Base-by-base conservation (phyloP, 805 yeast genomes). In the Saccharomycopsis selenospora region DNA sequence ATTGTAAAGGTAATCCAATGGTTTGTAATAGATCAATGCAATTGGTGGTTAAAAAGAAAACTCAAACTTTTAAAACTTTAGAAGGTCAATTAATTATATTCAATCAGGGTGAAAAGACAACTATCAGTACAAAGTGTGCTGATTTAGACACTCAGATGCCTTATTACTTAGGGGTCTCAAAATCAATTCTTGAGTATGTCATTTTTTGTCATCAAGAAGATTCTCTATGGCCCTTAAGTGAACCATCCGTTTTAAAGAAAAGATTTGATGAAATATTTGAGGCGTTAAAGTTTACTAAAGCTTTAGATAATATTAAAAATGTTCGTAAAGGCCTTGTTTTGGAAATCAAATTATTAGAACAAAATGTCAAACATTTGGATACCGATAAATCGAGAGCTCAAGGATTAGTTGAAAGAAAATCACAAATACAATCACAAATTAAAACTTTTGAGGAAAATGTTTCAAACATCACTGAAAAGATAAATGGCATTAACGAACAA, bases 141-240 rank as follows among this genome's bases (percentile, higher is more conserved):
- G 98, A 91, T 53, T 71, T 93, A 44, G 96, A 93, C 59, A 66
- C 73, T 3, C 83, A 83, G 48, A 81, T 93, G 33, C 97, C 98
- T 1, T 71, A 74, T 22, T 81, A 80, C 54, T 69, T 93, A 48
- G 99, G 99, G 4, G 95, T 90, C 1, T 85, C 96, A 0, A 77
- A 79, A 50, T 85, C 98, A 0, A 79, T 93, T 47, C 66, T 93
- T 45, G 96, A 91, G 56, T 87, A 88, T 61, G 99, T 93, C 38
- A 82, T 91, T 1, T 93, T 93, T 65, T 91, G 99, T 60, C 99
- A 93, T 60, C 99, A 93, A 63, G 99, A 93, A 59, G 99, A 93
- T 52, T 82, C 91, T 57, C 65, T 88, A 25, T 93, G 99, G 99
- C 99, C 99, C 1, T 70, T 93, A 43, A 78, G 90, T 56, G 99